phyloP scores from a whole-genome alignment of 2,329 filamentous ascomycete species.

The Xylariaceae sp. region DNA sequence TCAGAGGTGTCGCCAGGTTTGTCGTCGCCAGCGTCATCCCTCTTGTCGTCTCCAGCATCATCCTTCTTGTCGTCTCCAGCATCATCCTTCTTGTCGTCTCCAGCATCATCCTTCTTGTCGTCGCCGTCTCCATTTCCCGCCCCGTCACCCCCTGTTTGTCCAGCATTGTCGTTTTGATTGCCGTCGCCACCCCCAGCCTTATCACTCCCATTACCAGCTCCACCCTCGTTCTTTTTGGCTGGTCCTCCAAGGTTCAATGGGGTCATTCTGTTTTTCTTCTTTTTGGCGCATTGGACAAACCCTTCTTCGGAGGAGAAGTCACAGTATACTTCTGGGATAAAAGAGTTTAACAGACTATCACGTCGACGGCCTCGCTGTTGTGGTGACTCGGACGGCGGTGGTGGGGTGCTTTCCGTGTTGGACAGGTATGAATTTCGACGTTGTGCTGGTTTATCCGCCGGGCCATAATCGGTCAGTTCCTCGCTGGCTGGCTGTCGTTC shows the following conservation, averaged over 20 bases:
- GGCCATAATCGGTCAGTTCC: conserved; percentile 18
- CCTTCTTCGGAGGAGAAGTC: conserved; percentile 53
- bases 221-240: conserved; percentile 34
- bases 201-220: conserved; percentile 27
- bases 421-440: conserved; percentile 25
- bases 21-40: conserved; percentile 47
- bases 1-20: conserved; percentile 31
- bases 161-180: conserved; percentile 31
- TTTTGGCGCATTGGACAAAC: conserved; percentile 49
- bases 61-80: conserved; percentile 28
- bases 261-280: conserved; percentile 34
- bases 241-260: conserved; percentile 22
- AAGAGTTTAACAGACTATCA: conserved; percentile 39
- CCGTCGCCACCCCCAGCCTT: conserved; percentile 28
- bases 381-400: conserved; percentile 17
- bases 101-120: conserved; percentile 18
- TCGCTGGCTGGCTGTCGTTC: conserved; percentile 15
- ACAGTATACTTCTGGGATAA: conserved; percentile 41
- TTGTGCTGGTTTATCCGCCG: conserved; percentile 21
- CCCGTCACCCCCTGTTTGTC: conserved; percentile 25
- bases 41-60: conserved; percentile 42
- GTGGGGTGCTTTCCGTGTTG: conserved; percentile 20
- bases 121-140: conserved; percentile 31
- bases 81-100: conserved; percentile 33
- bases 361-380: conserved; percentile 26